Evolutionary conservation across 2,329 filamentous ascomycete species (phyloP).

Genomic region (Neonectria magnoliae): DNA sequence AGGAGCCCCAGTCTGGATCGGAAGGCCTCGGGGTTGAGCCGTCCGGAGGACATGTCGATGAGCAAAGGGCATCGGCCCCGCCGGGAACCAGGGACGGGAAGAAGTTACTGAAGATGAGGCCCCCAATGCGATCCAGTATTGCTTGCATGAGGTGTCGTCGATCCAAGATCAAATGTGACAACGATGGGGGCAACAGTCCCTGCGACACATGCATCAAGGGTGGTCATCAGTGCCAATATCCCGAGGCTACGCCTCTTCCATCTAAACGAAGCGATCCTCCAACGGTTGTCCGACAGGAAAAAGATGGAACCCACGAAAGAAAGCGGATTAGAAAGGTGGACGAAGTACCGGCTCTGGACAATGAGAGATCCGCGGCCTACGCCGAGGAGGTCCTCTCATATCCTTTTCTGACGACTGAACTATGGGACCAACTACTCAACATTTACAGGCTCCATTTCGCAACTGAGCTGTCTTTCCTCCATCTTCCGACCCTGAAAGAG

Average conservation of each 20-base stretch:
- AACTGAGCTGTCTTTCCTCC: conserved; percentile 77
- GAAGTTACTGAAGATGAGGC: conserved; percentile 42
- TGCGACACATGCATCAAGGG: conserved; percentile 80
- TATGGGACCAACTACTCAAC: conserved; percentile 76
- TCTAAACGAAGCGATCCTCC: conserved; percentile 56
- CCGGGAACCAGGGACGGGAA: conserved; percentile 24
- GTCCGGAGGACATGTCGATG: conserved; percentile 25
- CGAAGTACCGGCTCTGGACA: conserved; percentile 53
- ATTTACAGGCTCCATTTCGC: conserved; percentile 78
- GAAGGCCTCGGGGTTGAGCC: conserved; percentile 23
- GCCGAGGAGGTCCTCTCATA: conserved; percentile 70
- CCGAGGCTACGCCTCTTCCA: conserved; percentile 52
- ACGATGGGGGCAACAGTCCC: conserved; percentile 74
- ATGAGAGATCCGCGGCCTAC: conserved; percentile 48
- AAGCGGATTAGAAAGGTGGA: conserved; percentile 59
- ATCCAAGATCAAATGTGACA: conserved; percentile 90
- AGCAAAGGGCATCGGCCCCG: conserved; percentile 8
- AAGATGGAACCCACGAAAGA: conserved; percentile 57
- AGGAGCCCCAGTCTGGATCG: conserved; percentile 14
- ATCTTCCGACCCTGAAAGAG: conserved; percentile 70
- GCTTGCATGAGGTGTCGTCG: conserved; percentile 79
- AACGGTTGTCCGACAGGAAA: conserved; percentile 51
- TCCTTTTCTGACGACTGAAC: conserved; percentile 67
- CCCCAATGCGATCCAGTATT: conserved; percentile 79
- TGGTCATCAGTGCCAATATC: conserved; percentile 78